These are phyloP conservation scores for Mycena galopus DNA, from an alignment of 768 basidiomycete genomes.

Conservation along the genomic window DNA sequence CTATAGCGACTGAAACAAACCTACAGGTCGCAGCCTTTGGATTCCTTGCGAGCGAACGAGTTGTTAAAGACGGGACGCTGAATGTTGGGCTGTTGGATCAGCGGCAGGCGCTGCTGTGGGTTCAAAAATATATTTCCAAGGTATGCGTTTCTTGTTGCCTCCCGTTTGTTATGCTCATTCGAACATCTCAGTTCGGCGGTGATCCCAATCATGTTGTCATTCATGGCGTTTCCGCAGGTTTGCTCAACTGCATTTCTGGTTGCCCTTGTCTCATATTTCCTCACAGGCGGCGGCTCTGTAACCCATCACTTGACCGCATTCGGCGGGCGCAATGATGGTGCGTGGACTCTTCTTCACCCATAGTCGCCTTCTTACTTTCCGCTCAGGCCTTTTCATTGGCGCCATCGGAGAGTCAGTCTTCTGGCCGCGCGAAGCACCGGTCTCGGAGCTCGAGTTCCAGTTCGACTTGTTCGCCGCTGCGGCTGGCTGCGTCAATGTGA, in stretches of 20 bases:
- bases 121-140: slow-evolving; percentile 30
- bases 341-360: slow-evolving; percentile 10
- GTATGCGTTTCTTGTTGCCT: slow-evolving; percentile 15
- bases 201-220: slow-evolving; percentile 26
- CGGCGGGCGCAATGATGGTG: slow-evolving; percentile 27
- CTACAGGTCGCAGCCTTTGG: slow-evolving; percentile 22
- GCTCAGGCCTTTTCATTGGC: slow-evolving; percentile 20
- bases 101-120: slow-evolving; percentile 25
- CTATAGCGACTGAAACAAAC: slow-evolving; percentile 14
- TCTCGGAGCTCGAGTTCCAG: slow-evolving; percentile 20
- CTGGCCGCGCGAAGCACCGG: neutral
- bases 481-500: slow-evolving; percentile 20
- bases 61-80: slow-evolving; percentile 19
- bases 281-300: slow-evolving; percentile 23
- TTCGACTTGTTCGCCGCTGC: slow-evolving; percentile 30
- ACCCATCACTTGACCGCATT: slow-evolving; percentile 27
- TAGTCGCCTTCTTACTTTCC: slow-evolving; percentile 7
- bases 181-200: slow-evolving; percentile 22
- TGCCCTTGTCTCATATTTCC: slow-evolving; percentile 18
- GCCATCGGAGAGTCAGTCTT: slow-evolving; percentile 24
- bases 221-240: slow-evolving; percentile 25
- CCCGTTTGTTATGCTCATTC: slow-evolving; percentile 7
- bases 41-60: slow-evolving; percentile 27
- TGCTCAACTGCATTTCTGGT: slow-evolving; percentile 7
- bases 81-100: slow-evolving; percentile 27